Evolutionary conservation across 2,329 filamentous ascomycete species (phyloP).

Genomic region (Pseudocercospora cruenta): DNA sequence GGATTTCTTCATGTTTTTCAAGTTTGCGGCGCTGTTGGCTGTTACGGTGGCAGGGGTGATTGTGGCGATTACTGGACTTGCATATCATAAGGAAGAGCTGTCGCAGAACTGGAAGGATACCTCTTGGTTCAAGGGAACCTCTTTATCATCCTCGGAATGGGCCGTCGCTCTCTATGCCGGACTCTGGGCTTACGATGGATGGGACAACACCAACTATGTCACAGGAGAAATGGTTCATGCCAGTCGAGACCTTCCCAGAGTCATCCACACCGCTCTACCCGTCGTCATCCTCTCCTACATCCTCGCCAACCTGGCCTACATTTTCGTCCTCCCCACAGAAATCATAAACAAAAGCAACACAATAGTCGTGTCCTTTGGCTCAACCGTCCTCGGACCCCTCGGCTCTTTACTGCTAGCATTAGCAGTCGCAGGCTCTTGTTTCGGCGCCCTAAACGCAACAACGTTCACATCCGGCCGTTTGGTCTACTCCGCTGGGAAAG

Average conservation of each 20-base stretch:
- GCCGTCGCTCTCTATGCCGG: conserved; percentile 94
- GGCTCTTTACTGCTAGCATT: conserved; percentile 85
- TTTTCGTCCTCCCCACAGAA: conserved; percentile 82
- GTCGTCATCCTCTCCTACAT: conserved; percentile 89
- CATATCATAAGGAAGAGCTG: conserved; percentile 69
- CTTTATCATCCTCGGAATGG: conserved; percentile 78
- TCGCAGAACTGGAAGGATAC: conserved; percentile 76
- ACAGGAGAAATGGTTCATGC: conserved; percentile 96
- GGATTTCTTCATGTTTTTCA: conserved; percentile 94
- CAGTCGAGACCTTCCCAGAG: conserved; percentile 82
- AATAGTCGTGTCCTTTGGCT: conserved; percentile 91
- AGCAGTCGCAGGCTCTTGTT: conserved; percentile 87
- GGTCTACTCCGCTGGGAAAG: conserved; percentile 91
- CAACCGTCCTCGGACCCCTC: conserved; percentile 81
- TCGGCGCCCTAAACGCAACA: conserved; percentile 91
- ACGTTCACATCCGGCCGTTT: conserved; percentile 91
- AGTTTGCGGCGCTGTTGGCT: conserved; percentile 85
- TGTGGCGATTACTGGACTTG: conserved; percentile 83
- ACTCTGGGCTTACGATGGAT: conserved; percentile 97
- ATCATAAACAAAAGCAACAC: conserved; percentile 88
- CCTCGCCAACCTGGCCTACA: conserved; percentile 89
- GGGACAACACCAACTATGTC: conserved; percentile 99
- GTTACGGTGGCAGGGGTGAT: conserved; percentile 88
- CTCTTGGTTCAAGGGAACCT: conserved; percentile 84
- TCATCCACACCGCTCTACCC: conserved; percentile 96